A percentile compares a stretch with the other conserved stretches of the same genome.
These are phyloP conservation scores for Entoloma clypeatum DNA, from an alignment of 1,284 basidiomycete species.

Conservation along the genomic window DNA sequence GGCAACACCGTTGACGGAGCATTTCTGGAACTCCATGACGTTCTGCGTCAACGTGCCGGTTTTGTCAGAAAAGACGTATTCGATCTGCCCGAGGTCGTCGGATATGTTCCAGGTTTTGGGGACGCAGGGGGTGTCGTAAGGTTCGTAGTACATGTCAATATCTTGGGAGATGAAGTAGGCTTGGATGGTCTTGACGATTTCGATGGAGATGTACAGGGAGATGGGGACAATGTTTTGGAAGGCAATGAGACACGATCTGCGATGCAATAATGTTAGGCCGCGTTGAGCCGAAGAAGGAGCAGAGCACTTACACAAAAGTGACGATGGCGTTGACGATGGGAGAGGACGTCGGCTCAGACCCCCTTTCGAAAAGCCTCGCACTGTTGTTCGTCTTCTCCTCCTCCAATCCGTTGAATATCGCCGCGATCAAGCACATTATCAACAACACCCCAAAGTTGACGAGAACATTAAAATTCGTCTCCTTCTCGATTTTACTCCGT, in stretches of 20 bases:
- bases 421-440: slow-evolving; percentile 73
- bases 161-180: slow-evolving; percentile 98
- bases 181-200: slow-evolving; percentile 97
- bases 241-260: slow-evolving; percentile 81
- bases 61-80: slow-evolving; percentile 98
- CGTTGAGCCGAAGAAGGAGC: slow-evolving; percentile 3
- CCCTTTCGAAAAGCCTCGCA: slow-evolving; percentile 68
- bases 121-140: slow-evolving; percentile 84
- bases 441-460: slow-evolving; percentile 88
- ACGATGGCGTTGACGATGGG: slow-evolving; percentile 77
- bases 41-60: slow-evolving; percentile 96
- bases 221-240: slow-evolving; percentile 99
- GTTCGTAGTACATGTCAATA: slow-evolving; percentile 93
- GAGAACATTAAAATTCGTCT: slow-evolving; percentile 98
- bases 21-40: slow-evolving; percentile 98
- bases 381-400: slow-evolving; percentile 66
- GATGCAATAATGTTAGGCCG: slow-evolving; percentile 11
- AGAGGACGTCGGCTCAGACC: slow-evolving; percentile 59
- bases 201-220: slow-evolving; percentile 96
- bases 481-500: slow-evolving; percentile 93
- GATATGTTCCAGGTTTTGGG: slow-evolving; percentile 99
- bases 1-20: slow-evolving; percentile 78
- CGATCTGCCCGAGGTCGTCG: slow-evolving; percentile 96
- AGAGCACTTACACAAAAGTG: slow-evolving; percentile 79
- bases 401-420: slow-evolving; percentile 73